These are phyloP conservation scores for Alternaria rosae DNA, from an alignment of 2,329 filamentous ascomycete genomes.

Conservation along the genomic window DNA sequence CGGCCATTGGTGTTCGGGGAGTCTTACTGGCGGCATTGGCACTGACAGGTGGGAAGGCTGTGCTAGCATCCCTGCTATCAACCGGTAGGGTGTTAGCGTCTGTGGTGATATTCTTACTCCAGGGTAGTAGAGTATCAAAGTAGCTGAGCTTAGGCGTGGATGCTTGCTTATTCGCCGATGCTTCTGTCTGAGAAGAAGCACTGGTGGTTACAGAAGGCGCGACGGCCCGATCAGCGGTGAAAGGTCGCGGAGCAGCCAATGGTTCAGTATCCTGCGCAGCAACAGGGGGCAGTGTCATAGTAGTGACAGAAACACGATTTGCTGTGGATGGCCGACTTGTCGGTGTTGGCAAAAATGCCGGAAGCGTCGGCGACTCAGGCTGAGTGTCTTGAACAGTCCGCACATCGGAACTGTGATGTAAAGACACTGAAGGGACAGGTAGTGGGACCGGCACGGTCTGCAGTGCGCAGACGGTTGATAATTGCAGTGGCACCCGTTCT, in stretches of 20 bases:
- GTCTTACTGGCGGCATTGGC: constrained; percentile 35
- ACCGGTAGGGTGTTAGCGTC: constrained; percentile 5
- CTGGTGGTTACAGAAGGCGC: constrained; percentile 19
- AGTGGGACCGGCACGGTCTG: constrained; percentile 40
- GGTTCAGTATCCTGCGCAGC: constrained; percentile 41
- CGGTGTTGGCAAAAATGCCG: constrained; percentile 42
- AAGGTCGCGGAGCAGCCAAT: constrained; percentile 36
- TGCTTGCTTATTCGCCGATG: constrained; percentile 22
- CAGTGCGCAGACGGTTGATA: constrained; percentile 35
- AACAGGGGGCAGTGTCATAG: constrained; percentile 38
- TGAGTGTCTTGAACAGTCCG: constrained; percentile 40
- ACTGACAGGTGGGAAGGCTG: constrained; percentile 35
- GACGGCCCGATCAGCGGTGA: constrained; percentile 37
- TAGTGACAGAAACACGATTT: constrained; percentile 23
- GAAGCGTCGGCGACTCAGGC: constrained; percentile 46
- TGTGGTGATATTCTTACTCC: constrained; percentile 48
- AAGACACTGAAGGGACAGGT: constrained; percentile 4
- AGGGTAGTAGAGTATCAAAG: constrained; percentile 55
- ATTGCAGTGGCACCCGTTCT: constrained; percentile 21
- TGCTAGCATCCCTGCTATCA: constrained; percentile 24
- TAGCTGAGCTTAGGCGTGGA: constrained; percentile 47
- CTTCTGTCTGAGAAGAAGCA: constrained; percentile 24
- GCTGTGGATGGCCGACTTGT: constrained; percentile 40
- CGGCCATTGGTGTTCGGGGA: constrained; percentile 57
- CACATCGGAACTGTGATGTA: constrained; percentile 36